phyloP scores from a whole-genome alignment of 768 basidiomycete genomes.

The Macrolepiota dolichaula region DNA sequence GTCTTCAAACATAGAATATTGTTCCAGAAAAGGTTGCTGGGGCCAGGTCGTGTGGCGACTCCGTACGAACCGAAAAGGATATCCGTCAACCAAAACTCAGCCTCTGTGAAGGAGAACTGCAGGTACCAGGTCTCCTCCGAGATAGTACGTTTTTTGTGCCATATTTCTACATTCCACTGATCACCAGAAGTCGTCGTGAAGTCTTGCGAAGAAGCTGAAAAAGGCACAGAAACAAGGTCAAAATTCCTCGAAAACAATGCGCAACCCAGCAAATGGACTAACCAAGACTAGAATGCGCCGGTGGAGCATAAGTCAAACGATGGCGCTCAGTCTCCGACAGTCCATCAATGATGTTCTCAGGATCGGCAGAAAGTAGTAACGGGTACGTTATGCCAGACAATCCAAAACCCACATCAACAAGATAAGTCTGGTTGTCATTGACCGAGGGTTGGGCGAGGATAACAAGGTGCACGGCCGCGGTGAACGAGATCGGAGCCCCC shows the following conservation, averaged over 20 bases:
- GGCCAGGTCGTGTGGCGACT: conserved; percentile 17
- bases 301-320: not conserved
- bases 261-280: not conserved
- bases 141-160: conserved; percentile 10
- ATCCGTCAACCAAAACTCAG: conserved; percentile 24
- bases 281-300: not conserved
- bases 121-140: conserved; percentile 18
- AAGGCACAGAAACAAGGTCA: not conserved
- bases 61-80: conserved; percentile 20
- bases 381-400: conserved; percentile 21
- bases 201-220: not conserved
- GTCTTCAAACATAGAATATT: conserved; percentile 23
- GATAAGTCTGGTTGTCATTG: conserved; percentile 24
- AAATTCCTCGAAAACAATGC: too few species aligned
- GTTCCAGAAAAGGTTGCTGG: conserved; percentile 20
- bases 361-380: conserved; percentile 21
- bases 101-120: conserved; percentile 25
- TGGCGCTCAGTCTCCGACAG: conserved; percentile 5
- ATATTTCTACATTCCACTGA: conserved; percentile 16
- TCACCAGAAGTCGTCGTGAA: not conserved
- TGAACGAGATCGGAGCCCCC: conserved; percentile 13
- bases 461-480: conserved; percentile 21
- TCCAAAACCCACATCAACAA: conserved; percentile 31
- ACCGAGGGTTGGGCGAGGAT: conserved; percentile 27
- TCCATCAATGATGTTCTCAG: conserved; percentile 1